phyloP scores from a whole-genome alignment of 2,329 filamentous ascomycete species.

The Zalaria sp. region DNA sequence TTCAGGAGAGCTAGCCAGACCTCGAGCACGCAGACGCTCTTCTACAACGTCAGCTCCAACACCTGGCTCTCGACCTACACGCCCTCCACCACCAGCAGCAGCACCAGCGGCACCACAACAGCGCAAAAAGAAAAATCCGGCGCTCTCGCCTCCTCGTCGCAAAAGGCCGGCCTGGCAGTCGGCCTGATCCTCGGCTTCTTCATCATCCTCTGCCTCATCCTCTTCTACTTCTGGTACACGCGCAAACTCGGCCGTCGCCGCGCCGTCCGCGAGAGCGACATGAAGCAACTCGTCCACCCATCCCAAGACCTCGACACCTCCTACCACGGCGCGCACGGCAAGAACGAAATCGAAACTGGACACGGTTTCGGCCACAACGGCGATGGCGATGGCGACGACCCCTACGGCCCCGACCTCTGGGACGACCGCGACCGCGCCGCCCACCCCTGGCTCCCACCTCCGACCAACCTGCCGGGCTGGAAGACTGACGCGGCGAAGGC shows the following conservation, averaged over 20 bases:
- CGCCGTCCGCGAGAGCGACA: conserved; percentile 10
- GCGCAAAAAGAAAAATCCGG: conserved; percentile 17
- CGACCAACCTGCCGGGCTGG: conserved; percentile 1
- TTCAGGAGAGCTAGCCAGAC: conserved; percentile 21
- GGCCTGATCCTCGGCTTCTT: conserved; percentile 30
- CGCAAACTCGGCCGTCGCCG: conserved; percentile 24
- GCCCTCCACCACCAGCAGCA: conserved; percentile 17
- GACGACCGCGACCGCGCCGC: not conserved
- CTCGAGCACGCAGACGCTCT: conserved; percentile 33
- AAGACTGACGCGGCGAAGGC: conserved; percentile 2
- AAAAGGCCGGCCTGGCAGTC: conserved; percentile 31
- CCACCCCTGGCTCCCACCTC: conserved; percentile 5
- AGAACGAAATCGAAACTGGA: too few relatives aligned
- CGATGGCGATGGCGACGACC: conserved; percentile 3
- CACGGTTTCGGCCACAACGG: not conserved
- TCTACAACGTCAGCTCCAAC: conserved; percentile 49
- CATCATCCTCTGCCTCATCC: conserved; percentile 24
- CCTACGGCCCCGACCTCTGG: not conserved
- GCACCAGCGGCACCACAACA: not conserved
- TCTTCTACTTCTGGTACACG: conserved; percentile 34
- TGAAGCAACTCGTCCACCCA: conserved; percentile 3
- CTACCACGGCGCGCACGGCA: not conserved
- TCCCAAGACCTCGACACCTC: conserved; percentile 1
- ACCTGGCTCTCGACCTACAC: conserved; percentile 44
- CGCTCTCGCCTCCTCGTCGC: conserved; percentile 25